phyloP scores from a whole-genome alignment of 1,284 basidiomycete species.

The Ganoderma resinaceum region DNA sequence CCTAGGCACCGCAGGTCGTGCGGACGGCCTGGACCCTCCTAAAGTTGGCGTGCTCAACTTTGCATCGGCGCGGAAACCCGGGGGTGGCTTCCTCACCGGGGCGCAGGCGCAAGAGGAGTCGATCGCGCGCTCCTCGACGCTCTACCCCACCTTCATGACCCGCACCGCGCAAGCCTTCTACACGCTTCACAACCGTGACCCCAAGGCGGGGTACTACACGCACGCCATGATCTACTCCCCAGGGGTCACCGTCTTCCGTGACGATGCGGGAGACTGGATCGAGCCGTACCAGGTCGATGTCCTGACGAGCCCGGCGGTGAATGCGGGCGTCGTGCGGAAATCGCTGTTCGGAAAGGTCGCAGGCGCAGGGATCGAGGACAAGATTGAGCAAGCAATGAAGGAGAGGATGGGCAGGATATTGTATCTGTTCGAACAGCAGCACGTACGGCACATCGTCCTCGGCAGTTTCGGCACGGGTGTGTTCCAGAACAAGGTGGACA shows the following conservation, averaged over 20 bases:
- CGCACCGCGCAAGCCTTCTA: slow-evolving; percentile 62
- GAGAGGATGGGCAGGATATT: slow-evolving; percentile 74
- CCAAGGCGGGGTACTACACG: slow-evolving; percentile 62
- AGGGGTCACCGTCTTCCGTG: slow-evolving; percentile 58
- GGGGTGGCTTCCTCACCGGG: slow-evolving; percentile 71
- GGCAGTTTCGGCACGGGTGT: slow-evolving; percentile 81
- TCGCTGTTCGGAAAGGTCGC: slow-evolving; percentile 42
- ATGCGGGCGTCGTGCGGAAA: slow-evolving; percentile 62
- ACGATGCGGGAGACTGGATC: slow-evolving; percentile 61
- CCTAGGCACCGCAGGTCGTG: slow-evolving; percentile 15
- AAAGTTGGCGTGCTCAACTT: slow-evolving; percentile 72
- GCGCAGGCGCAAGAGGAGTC: slow-evolving; percentile 78
- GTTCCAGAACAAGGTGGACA: slow-evolving; percentile 64
- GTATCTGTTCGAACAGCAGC: slow-evolving; percentile 66
- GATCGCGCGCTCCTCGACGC: slow-evolving; percentile 70
- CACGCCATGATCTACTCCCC: slow-evolving; percentile 76
- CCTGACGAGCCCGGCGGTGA: slow-evolving; percentile 72
- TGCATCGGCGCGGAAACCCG: slow-evolving; percentile 72
- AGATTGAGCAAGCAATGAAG: slow-evolving; percentile 63
- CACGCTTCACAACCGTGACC: slow-evolving; percentile 55
- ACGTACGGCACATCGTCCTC: slow-evolving; percentile 63
- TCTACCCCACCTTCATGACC: slow-evolving; percentile 66
- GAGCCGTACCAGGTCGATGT: slow-evolving; percentile 65
- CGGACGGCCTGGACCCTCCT: slow-evolving; percentile 26
- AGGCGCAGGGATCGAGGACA: slow-evolving; percentile 50